Conservation (phyloP, 2,329 filamentous ascomycete species). For the Aureobasidium subglaciale region DNA sequence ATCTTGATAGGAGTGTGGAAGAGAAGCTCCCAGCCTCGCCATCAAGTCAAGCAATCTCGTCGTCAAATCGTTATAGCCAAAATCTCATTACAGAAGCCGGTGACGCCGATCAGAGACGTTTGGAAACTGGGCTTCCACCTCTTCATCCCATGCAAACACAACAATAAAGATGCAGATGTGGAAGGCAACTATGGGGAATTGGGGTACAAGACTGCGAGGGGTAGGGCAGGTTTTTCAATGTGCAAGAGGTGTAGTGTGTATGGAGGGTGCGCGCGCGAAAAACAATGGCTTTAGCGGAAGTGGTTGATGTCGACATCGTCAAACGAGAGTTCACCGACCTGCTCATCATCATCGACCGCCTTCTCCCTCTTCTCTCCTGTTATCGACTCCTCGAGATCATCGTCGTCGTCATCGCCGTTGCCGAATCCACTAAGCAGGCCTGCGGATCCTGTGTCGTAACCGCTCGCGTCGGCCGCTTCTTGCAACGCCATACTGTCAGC, state of each 20-base stretch:
- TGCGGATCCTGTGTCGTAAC: slow-evolving; percentile 26
- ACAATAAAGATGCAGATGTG: slow-evolving; percentile 2
- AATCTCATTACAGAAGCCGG: slow-evolving; percentile 5
- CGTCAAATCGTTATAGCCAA: slow-evolving; percentile 14
- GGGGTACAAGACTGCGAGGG: not conserved
- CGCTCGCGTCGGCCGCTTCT: slow-evolving; percentile 28
- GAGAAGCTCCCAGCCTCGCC: not conserved
- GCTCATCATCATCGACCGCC: slow-evolving; percentile 49
- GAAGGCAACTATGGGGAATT: not conserved
- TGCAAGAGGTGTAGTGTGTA: not conserved
- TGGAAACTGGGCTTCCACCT: not conserved
- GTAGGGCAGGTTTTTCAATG: not conserved
- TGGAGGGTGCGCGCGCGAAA: not conserved
- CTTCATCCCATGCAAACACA: slow-evolving; percentile 7
- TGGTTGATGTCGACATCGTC: slow-evolving; percentile 53
- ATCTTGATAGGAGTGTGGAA: not conserved
- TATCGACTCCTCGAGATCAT: slow-evolving; percentile 68
- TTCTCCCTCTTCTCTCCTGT: slow-evolving; percentile 34
- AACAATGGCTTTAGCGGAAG: slow-evolving; percentile 45
- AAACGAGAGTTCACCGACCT: slow-evolving; percentile 60
- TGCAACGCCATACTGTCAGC: slow-evolving; percentile 28
- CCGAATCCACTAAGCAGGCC: slow-evolving; percentile 70
- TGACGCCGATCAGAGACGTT: not conserved
- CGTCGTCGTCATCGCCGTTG: slow-evolving; percentile 92
- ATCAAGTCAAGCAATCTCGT: not conserved